Evolutionary conservation across 192 early-diverging fungal genomes (phyloP).

Genomic region (Funneliformis geosporum): DNA sequence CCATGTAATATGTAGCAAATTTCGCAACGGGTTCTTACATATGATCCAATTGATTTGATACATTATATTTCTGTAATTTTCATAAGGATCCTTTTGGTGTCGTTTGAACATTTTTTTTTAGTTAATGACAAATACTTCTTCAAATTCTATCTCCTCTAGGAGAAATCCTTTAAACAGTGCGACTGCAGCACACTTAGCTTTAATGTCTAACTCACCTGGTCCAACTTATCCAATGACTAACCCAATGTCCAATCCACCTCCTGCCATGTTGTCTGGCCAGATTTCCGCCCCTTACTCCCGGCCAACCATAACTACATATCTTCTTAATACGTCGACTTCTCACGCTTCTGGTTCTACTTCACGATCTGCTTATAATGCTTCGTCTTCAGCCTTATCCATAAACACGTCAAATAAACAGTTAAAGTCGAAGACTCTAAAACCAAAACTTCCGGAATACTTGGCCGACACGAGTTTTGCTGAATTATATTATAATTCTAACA

Average conservation of each 20-base stretch:
- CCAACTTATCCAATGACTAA: not conserved
- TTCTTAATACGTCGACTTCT: not conserved
- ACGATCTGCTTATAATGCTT: not conserved
- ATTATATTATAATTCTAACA: not conserved
- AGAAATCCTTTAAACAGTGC: constrained; percentile 7
- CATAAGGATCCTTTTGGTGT: no score
- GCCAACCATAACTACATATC: not conserved
- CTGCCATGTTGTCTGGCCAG: not conserved
- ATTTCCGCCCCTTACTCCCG: not conserved
- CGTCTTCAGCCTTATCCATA: not conserved
- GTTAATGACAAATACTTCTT: constrained; percentile 24
- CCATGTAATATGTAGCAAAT: no score
- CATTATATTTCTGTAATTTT: no score
- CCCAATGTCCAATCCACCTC: not conserved
- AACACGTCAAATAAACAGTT: constrained; percentile 11
- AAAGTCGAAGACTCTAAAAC: not conserved
- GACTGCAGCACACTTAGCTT: constrained; percentile 4
- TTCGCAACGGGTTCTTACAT: no score
- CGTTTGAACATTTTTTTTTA: not conserved
- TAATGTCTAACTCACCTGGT: constrained; percentile 2
- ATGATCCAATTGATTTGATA: no score
- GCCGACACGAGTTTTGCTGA: constrained; percentile 32
- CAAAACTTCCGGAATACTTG: constrained; percentile 26
- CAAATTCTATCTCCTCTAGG: constrained; percentile 8
- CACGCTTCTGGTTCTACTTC: not conserved